Evolutionary conservation across 2,329 filamentous ascomycete genomes (phyloP).

Genomic region (Colletotrichum sp.): DNA sequence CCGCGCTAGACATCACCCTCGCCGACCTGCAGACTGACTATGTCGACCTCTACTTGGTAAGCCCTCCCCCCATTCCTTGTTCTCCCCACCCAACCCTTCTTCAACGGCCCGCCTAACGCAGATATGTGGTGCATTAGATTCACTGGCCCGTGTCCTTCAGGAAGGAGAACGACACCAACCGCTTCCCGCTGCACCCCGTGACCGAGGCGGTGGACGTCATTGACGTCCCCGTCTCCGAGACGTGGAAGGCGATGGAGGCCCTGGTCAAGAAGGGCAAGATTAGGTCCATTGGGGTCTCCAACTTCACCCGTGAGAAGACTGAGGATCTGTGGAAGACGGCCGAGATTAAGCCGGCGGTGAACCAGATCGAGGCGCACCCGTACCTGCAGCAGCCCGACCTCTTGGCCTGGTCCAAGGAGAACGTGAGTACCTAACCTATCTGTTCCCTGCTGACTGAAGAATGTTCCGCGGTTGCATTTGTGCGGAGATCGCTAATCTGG

Average conservation of each 20-base stretch:
- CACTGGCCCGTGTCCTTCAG: constrained; percentile 52
- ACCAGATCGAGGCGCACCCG: constrained; percentile 55
- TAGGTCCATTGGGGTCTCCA: constrained; percentile 62
- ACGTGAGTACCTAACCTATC: not conserved
- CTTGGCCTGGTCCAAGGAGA: constrained; percentile 54
- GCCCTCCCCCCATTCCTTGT: not conserved
- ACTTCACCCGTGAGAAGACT: constrained; percentile 59
- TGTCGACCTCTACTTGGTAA: constrained; percentile 34
- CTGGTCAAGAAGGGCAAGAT: constrained; percentile 58
- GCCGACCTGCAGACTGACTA: constrained; percentile 33
- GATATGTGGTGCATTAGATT: constrained; percentile 39
- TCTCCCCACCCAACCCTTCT: not conserved
- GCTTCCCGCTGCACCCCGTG: constrained; percentile 44
- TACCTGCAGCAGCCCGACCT: constrained; percentile 53
- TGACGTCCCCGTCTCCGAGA: constrained; percentile 52
- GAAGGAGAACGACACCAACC: constrained; percentile 43
- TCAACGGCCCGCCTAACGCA: not conserved
- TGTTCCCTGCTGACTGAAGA: not conserved
- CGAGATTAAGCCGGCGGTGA: constrained; percentile 51
- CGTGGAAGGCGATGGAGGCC: constrained; percentile 66
- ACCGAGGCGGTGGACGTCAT: constrained; percentile 46
- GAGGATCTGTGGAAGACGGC: constrained; percentile 52
- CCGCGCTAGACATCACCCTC: constrained; percentile 31
- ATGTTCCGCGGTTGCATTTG: not conserved
- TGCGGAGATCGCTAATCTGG: not conserved